Base-by-base conservation (phyloP, 805 yeast species). In the Ogataea neopini region DNA sequence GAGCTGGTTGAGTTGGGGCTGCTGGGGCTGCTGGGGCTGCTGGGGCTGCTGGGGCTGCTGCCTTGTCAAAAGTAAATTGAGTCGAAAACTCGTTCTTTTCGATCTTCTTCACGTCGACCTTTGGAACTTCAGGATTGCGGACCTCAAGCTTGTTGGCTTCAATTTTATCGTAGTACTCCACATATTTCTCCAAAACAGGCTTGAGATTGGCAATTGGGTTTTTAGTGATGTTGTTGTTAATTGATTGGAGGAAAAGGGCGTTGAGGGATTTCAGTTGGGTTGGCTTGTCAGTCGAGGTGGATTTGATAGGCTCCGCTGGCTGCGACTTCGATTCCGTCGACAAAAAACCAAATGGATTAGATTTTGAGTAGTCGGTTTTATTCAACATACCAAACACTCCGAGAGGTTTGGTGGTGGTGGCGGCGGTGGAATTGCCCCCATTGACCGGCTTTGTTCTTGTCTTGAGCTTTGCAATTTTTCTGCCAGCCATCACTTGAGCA, bases 391-490 rank as follows among this genome's bases (percentile, higher is more conserved):
- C 43, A 34, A 54, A 54, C 11, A 54, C 52, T 18, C 50, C 46
- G 11, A 44, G 43, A 30, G 51, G 42, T 23, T 47, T 47, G 14
- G 43, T 44, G 32, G 51, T 50, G 23, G n/a, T n/a, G n/a, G n/a
- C n/a, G n/a, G n/a, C n/a, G n/a, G 51, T 33, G 6, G 52, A 57
- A 5, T 62, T 15, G 32, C 40, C 36, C 29, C 50, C 57, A 19
- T 47, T 52, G 30, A 41, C 10, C 28, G 49, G 44, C 44, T 37
- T 47, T 14, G 45, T 62, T 50, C 75, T 75, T 19, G 70, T 67
- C 58, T 70, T 74, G 13, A 86, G 85, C 59, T 76, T 72, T 22
- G 87, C 76, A 48, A 88, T 86, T 69, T 81, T 85, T 59, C 97
- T 74, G 47, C 69, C 75, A 22, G 89, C 79, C 76, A 89, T 65